Evolutionary conservation across 768 basidiomycete species (phyloP), one percentile per base, ranked within the genome.

Genomic region (Termitomyces sp.): DNA sequence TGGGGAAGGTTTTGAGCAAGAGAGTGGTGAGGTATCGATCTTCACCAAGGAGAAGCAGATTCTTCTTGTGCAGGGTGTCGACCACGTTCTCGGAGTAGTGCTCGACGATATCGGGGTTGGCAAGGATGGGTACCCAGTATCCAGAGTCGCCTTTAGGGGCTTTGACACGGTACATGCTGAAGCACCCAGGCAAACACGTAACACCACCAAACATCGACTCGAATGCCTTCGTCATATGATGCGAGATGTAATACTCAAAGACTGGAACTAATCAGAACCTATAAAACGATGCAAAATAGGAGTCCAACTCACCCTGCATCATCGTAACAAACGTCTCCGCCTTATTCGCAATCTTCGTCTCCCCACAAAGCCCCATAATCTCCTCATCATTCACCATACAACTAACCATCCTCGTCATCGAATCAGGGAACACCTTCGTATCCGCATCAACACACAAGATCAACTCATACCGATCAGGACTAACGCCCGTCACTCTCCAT

Each of bases 301-400:
- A 42, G 22, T 7, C 20, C 3, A 9, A 73, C 90, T 43, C 53
- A 95, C 96, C 95, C 81, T 99, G 97, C 73, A 99, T 98, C 97
- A 99, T 98, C 15, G 96, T 98, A 41, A 98, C 95, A 77, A 96
- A 98, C 11, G 94, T 94, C 68, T 98, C 96, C 15, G 88, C 86
- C 78, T 99, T 99, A 76, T 99, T 99, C 33, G 97, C 97, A 63
- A 99, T 95, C 83, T 99, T 99, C 57, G 97, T 99, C 76, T 99
- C 97, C 25, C 97, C 97, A 66, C 97, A 99, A 23, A 99, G 79
- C 20, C 95, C 97, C 97, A 98, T 98, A 60, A 98, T 98, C 70
- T 98, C 97, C 63, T 87, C 84, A 66, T 99, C 97, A 65, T 93
- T 85, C 27, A 94, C 91, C 94, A 98, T 95, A 64, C 94, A 96